phyloP scores from a whole-genome alignment of 208 protist genomes.

The Crithidia brevicula region DNA sequence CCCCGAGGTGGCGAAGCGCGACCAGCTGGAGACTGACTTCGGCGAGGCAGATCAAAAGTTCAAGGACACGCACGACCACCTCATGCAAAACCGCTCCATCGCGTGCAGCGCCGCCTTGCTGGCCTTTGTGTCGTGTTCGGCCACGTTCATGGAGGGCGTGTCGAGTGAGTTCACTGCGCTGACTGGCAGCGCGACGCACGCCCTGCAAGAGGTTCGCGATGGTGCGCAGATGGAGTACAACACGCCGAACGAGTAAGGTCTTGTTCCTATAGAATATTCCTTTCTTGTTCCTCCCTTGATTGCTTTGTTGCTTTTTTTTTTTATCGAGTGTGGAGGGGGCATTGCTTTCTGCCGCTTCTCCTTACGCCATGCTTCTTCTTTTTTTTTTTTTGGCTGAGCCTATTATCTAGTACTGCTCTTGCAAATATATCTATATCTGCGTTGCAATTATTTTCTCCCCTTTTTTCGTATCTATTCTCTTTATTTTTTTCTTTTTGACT shows the following conservation, averaged over 20 bases:
- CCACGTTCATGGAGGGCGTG: slow-evolving; percentile 30
- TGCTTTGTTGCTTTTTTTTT: too few relatives aligned
- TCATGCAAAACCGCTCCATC: slow-evolving; percentile 30
- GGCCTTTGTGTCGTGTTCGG: slow-evolving; percentile 42
- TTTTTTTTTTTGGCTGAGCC: slow-evolving; percentile 15
- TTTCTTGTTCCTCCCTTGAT: too few relatives aligned
- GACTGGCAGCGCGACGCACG: slow-evolving; percentile 12
- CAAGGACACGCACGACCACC: slow-evolving; percentile 46
- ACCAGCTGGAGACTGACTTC: slow-evolving; percentile 42
- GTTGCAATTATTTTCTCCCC: too few relatives aligned
- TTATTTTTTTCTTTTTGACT: too few relatives aligned
- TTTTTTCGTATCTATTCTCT: too few relatives aligned
- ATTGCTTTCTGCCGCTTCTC: too few relatives aligned
- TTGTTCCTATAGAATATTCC: too few relatives aligned
- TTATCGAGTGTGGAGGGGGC: too few relatives aligned
- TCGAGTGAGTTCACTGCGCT: slow-evolving; percentile 30
- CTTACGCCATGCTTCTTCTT: neutral
- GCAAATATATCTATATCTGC: too few relatives aligned
- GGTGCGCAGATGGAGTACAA: slow-evolving; percentile 19
- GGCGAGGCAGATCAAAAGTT: slow-evolving; percentile 45
- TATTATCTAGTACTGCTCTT: too few relatives aligned
- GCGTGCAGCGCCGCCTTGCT: slow-evolving; percentile 26
- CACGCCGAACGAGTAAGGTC: neutral
- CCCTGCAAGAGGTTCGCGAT: slow-evolving; percentile 4
- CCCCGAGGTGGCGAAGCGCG: slow-evolving; percentile 45